Base-by-base conservation (phyloP, 1,284 basidiomycete species). In the Apiotrichum veenhuisii region DNA sequence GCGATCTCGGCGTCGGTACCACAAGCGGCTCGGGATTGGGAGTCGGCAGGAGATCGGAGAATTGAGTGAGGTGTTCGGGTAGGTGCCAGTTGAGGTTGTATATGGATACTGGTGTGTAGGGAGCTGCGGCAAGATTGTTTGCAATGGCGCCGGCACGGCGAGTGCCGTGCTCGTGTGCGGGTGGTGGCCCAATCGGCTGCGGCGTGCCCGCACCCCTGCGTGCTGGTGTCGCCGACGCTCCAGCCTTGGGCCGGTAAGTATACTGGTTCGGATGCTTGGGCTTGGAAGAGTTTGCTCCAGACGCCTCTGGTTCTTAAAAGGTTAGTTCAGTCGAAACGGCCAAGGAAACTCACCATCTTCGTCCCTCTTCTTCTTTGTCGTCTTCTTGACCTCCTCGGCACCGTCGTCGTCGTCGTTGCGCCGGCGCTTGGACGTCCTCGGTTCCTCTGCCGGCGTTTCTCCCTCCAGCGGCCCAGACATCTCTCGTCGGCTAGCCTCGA, bases 41-140 rank as follows among this genome's bases (percentile, higher is more conserved):
- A 9, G 84, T 82, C 25, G 92, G 93, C 10, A 98, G 81, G 71
- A 96, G 86, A 65, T 86, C 84, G 62, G 88, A 84, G 56, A 96
- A 86, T 70, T 94, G 89, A 0, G 87, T 83, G 41, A 98, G 84
- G 77, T 98, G 95, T 77, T 98, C 95, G 11, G 95, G 95, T 47
- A 98, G 80, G 59, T 86, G 84, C 93, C 92, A 97, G 45, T 87
- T 86, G 9, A 76, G 64, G 52, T 71, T 65, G 56, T 65, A 58
- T n/a, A 73, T 68, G 3, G 69, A 64, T 22, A 67, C 58, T 2
- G 64, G 51, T 10, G 65, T 62, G 30, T 66, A 63, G 5, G 66
- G 68, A 20, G 65, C 65, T 26, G 61, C 58, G 12, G 70, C 66
- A 9, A 63, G 61, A 26, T 64, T 69, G 49, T 59, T 67, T 27